Conservation (phyloP, 2,329 filamentous ascomycete genomes). For the Elsinoe perseae region DNA sequence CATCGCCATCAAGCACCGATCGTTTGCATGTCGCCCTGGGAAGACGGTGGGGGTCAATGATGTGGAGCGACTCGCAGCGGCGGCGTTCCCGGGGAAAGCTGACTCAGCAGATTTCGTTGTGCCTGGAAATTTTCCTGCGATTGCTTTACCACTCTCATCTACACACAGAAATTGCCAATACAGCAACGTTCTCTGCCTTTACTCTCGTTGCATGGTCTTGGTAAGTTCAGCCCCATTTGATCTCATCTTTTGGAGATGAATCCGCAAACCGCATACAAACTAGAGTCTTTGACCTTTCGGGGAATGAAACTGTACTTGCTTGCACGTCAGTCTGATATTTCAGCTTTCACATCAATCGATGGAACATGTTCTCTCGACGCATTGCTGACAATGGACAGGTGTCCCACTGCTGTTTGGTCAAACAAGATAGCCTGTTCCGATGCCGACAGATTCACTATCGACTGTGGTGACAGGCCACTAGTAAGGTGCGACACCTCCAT, state of each 20-base stretch:
- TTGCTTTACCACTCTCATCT: background rate
- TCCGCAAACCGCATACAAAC: slow-evolving; percentile 66
- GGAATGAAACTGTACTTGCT: slow-evolving; percentile 69
- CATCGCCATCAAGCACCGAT: too few species aligned
- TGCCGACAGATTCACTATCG: background rate
- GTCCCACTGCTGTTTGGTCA: background rate
- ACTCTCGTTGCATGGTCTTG: background rate
- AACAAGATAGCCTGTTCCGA: background rate
- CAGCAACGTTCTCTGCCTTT: background rate
- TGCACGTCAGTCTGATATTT: slow-evolving; percentile 79
- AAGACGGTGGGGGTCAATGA: too few species aligned
- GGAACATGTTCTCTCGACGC: background rate
- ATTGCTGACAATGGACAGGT: background rate
- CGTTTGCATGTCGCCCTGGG: too few species aligned
- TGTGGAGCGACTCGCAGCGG: too few species aligned
- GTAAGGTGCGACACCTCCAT: background rate
- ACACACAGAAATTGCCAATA: background rate
- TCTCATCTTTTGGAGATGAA: slow-evolving; percentile 57
- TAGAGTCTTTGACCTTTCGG: slow-evolving; percentile 91
- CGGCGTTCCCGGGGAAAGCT: background rate
- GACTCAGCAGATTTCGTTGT: background rate
- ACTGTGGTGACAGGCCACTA: background rate
- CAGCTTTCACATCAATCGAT: background rate
- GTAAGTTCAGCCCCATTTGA: slow-evolving; percentile 5
- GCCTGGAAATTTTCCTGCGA: background rate